Evolutionary conservation across 176 grass and related monocot genomes (phyloP).

Genomic region (Raddia guianensis): DNA sequence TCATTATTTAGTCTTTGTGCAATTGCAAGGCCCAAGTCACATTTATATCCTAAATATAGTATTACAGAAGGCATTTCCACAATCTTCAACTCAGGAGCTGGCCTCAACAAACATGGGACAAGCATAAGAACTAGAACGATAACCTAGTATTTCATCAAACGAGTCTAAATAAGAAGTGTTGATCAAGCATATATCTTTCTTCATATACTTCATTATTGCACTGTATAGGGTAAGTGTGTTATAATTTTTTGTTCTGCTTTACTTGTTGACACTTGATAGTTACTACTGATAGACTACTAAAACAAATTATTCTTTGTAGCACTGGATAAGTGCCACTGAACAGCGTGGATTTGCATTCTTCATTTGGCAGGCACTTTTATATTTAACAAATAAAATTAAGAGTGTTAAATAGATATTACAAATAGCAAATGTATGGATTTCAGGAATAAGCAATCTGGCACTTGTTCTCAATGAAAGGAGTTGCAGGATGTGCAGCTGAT

Average conservation of each 20-base stretch:
- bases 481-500: not conserved
- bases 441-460: not conserved
- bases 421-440: not conserved
- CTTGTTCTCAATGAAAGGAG: not conserved
- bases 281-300: not conserved
- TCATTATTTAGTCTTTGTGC: not conserved
- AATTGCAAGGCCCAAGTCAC: not conserved
- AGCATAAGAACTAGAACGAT: not conserved
- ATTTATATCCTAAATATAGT: not conserved
- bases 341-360: not conserved
- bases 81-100: not conserved
- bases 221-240: not conserved
- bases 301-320: not conserved
- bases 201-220: not conserved
- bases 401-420: not conserved
- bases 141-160: not conserved
- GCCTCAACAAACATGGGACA: not conserved
- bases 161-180: not conserved
- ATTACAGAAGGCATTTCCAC: not conserved
- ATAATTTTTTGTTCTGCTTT: not conserved
- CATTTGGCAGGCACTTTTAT: slow-evolving; percentile 11
- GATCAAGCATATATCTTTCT: not conserved
- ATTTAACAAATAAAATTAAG: slow-evolving; percentile 7
- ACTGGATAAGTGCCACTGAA: not conserved
- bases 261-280: not conserved